phyloP scores from a whole-genome alignment of 2,329 filamentous ascomycete species.

The Pseudogymnoascus sp. region DNA sequence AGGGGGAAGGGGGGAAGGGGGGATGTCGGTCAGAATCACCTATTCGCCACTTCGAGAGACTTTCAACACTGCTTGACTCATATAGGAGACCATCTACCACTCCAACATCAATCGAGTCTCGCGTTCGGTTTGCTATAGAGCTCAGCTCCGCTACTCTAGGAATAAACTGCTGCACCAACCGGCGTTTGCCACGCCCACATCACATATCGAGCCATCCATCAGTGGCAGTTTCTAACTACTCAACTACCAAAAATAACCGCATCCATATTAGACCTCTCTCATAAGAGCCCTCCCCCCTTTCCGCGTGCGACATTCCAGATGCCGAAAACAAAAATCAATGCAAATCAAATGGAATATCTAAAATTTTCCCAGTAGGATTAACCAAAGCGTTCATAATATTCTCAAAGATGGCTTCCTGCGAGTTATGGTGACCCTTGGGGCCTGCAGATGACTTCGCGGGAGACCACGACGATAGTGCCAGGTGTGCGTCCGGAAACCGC shows the following conservation, averaged over 20 bases:
- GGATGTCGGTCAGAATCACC: too few species aligned
- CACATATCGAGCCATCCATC: background rate
- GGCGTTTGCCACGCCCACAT: background rate
- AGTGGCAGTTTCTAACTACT: background rate
- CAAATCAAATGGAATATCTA: constrained; percentile 5
- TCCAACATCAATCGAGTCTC: constrained; percentile 7
- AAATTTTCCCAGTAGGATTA: constrained; percentile 1
- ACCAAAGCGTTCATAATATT: constrained; percentile 5
- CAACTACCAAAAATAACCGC: background rate
- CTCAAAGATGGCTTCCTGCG: background rate
- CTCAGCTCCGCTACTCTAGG: background rate
- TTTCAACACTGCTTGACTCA: background rate
- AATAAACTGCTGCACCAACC: constrained; percentile 2
- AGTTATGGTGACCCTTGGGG: background rate
- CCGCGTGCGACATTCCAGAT: background rate
- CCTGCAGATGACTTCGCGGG: background rate
- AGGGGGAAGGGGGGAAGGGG: too few species aligned
- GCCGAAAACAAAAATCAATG: background rate
- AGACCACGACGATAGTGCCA: constrained; percentile 1
- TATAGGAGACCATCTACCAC: background rate
- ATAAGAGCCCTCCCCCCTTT: background rate
- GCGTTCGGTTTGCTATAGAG: constrained; percentile 3
- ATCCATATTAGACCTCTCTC: background rate
- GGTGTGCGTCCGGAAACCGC: background rate
- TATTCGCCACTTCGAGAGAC: background rate